phyloP scores from a whole-genome alignment of 352 stramenopile genomes.

The Phytophthora citricola region DNA sequence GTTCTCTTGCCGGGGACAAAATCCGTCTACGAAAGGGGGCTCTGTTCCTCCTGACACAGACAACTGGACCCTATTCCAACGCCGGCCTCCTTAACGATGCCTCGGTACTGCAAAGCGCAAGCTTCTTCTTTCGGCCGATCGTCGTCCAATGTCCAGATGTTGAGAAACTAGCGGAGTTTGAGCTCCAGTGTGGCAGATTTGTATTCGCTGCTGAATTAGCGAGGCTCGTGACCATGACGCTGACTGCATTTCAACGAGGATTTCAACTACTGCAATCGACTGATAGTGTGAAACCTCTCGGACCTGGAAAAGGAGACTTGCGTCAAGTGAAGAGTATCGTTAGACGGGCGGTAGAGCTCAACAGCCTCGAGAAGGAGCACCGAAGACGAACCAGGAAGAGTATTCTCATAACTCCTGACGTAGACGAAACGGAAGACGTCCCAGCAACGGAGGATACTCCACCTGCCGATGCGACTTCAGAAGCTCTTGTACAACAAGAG shows the following conservation, averaged over 20 bases:
- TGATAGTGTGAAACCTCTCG: constrained; percentile 11
- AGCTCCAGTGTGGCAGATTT: constrained; percentile 47
- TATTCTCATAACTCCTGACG: constrained; percentile 10
- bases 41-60: constrained; percentile 46
- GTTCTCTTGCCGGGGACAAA: constrained; percentile 43
- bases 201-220: constrained; percentile 37
- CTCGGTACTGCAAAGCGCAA: constrained; percentile 13
- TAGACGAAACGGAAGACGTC: constrained; percentile 23
- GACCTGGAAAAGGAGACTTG: constrained; percentile 13
- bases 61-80: constrained; percentile 2
- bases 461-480: constrained; percentile 8
- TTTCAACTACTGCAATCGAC: constrained; percentile 25
- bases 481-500: constrained; percentile 22
- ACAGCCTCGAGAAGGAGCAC: constrained; percentile 23
- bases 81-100: neutral
- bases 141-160: constrained; percentile 46
- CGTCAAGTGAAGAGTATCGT: constrained; percentile 36
- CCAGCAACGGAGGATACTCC: neutral
- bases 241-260: constrained; percentile 38
- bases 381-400: constrained; percentile 8
- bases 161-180: constrained; percentile 49
- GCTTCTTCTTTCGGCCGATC: constrained; percentile 55
- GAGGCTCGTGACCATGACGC: constrained; percentile 41
- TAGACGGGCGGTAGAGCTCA: constrained; percentile 32
- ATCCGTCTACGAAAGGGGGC: constrained; percentile 54